phyloP scores from a whole-genome alignment of 345 rosid species.

The Eutrema yunnanense region DNA sequence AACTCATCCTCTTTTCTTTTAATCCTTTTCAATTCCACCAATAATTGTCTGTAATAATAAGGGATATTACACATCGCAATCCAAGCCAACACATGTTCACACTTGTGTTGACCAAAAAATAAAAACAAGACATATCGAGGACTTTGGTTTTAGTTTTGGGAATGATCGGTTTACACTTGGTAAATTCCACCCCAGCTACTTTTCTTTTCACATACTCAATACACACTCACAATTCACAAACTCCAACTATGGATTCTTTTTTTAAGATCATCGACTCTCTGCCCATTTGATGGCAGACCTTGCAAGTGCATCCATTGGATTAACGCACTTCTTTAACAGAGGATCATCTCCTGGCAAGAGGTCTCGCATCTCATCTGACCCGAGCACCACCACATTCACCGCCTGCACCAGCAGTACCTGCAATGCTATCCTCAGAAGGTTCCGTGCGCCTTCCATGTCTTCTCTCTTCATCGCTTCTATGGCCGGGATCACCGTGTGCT shows the following conservation, averaged over 20 bases:
- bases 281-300: constrained; percentile 56
- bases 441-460: constrained; percentile 63
- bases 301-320: constrained; percentile 65
- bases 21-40: not conserved
- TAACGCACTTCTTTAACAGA: constrained; percentile 48
- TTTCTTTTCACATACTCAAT: not conserved
- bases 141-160: not conserved
- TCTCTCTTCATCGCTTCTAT: constrained; percentile 38
- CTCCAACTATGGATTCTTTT: not conserved
- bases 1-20: not conserved
- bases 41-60: constrained; percentile 21
- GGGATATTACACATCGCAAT: not conserved
- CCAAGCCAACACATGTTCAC: constrained; percentile 12
- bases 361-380: constrained; percentile 50
- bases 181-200: not conserved
- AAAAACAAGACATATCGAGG: not conserved
- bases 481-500: constrained; percentile 48
- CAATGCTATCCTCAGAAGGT: constrained; percentile 50
- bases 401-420: constrained; percentile 56
- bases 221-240: not conserved
- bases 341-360: constrained; percentile 56
- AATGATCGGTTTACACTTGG: not conserved
- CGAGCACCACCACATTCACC: constrained; percentile 54
- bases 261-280: constrained; percentile 8
- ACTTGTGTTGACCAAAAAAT: constrained; percentile 7